Evolutionary conservation across 257 asterid species (phyloP), one percentile per base, ranked within the genome.

Genomic region (Echium plantagineum): DNA sequence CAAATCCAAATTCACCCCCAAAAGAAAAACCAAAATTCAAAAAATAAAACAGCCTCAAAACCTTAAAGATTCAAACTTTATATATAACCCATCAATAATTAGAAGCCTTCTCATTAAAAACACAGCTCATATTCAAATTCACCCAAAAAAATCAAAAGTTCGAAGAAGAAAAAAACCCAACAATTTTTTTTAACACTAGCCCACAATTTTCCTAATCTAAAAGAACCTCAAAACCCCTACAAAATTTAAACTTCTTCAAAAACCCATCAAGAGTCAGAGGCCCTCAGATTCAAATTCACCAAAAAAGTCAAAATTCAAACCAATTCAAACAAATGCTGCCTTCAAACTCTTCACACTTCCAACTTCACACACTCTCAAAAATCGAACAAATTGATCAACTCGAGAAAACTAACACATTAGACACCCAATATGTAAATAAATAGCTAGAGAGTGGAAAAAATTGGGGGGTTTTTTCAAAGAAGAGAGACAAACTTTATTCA

Each of bases 241-340:
- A 60, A 21, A 13, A 35, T 35, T 35, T 13, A 35, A 7, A 35
- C 46, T 35, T 35, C 9, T 7, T 6, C 13, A 35, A 7, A 35
- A 35, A 35, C 46, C 46, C 46, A 28, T 62, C 60, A 55, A 55
- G 32, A 21, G 63, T 63, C 58, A 28, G 32, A 69, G 73, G 26
- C 26, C 26, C 78, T 78, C 82, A 78, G 86, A 80, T 81, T 86
- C 82, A 77, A 72, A 76, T 60, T 58, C 38, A 17, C 52, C 31
- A 52, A 26, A 51, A 20, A 24, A 7, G 59, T 66, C 74, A 68
- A 4, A 57, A 58, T 58, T 48, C 13, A 70, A 57, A 42, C 2
- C 1, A n/a, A n/a, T 42, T 66, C 63, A 42, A 35, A 35, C 46
- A 35, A 58, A 62, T 48, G 51, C 22, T 64, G 42, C 65, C 54